These are phyloP conservation scores for Gyromitra esculenta DNA, from an alignment of 2,329 filamentous ascomycete species.

Conservation along the genomic window DNA sequence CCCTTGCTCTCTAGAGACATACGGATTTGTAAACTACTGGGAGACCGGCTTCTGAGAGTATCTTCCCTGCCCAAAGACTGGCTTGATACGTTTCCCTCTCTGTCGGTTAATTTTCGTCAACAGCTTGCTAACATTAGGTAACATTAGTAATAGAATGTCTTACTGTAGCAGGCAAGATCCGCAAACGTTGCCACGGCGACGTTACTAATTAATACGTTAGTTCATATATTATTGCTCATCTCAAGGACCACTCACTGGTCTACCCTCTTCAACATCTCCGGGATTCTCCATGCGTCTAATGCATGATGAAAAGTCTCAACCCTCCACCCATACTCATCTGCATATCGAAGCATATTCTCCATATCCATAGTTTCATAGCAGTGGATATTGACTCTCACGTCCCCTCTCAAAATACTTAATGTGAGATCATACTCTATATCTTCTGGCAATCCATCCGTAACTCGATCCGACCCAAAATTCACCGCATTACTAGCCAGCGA, in stretches of 20 bases:
- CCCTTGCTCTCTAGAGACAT: not conserved
- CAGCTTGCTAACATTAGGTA: not conserved
- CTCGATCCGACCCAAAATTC: constrained; percentile 41
- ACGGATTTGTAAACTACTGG: constrained; percentile 63
- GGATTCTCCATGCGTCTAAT: constrained; percentile 61
- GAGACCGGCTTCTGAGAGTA: constrained; percentile 61
- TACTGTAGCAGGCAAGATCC: constrained; percentile 61
- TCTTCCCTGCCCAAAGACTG: constrained; percentile 61
- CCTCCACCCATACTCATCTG: constrained; percentile 62
- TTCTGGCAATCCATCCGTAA: constrained; percentile 58
- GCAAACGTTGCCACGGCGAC: constrained; percentile 63
- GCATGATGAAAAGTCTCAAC: constrained; percentile 63
- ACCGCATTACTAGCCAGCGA: constrained; percentile 55
- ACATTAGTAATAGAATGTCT: not conserved
- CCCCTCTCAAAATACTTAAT: constrained; percentile 62
- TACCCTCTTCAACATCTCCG: constrained; percentile 61
- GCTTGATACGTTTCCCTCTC: constrained; percentile 62
- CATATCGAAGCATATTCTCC: constrained; percentile 62
- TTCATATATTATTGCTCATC: not conserved
- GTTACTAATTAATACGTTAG: constrained; percentile 57
- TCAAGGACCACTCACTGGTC: constrained; percentile 59
- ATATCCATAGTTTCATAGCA: constrained; percentile 64
- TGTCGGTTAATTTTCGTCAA: not conserved
- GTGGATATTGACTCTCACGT: constrained; percentile 63
- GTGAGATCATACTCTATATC: constrained; percentile 62